phyloP scores from a whole-genome alignment of 495 filamentous ascomycete genomes.

The Penicillium taxi region DNA sequence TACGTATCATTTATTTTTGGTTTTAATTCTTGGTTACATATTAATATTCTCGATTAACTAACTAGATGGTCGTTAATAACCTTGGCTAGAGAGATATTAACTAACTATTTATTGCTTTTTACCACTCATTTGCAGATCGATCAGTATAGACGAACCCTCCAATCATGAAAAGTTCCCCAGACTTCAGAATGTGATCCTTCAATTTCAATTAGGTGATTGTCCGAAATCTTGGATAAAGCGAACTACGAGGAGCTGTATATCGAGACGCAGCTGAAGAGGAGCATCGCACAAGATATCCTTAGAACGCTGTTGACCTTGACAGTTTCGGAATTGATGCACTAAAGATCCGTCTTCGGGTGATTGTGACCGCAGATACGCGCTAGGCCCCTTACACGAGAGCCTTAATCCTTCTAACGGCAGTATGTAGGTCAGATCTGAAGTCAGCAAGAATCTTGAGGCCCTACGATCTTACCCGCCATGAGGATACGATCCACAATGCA shows the following conservation, averaged over 20 bases:
- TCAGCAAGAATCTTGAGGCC: conserved; percentile 53
- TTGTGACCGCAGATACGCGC: conserved; percentile 37
- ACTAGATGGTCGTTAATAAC: too few species aligned
- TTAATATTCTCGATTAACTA: too few species aligned
- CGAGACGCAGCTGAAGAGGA: conserved; percentile 19
- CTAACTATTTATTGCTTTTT: too few species aligned
- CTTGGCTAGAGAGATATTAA: too few species aligned
- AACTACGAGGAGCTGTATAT: conserved; percentile 11
- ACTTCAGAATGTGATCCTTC: too few species aligned
- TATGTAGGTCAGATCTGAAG: conserved; percentile 40
- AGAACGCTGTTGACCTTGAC: background rate
- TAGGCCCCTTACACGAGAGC: conserved; percentile 46
- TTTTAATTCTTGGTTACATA: too few species aligned
- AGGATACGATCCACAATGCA: conserved; percentile 95
- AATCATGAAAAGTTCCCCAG: too few species aligned
- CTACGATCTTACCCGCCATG: conserved; percentile 94
- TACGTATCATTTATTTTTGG: too few species aligned
- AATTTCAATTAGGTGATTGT: conserved; percentile 53
- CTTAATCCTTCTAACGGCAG: conserved; percentile 16
- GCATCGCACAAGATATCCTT: conserved; percentile 10
- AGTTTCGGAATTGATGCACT: conserved; percentile 45
- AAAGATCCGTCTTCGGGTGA: conserved; percentile 16
- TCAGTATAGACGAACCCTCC: too few species aligned
- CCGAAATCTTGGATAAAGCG: conserved; percentile 40
- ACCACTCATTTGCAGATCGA: too few species aligned